Base-by-base conservation (phyloP, 495 filamentous ascomycete species). In the Pyronema omphalodes region DNA sequence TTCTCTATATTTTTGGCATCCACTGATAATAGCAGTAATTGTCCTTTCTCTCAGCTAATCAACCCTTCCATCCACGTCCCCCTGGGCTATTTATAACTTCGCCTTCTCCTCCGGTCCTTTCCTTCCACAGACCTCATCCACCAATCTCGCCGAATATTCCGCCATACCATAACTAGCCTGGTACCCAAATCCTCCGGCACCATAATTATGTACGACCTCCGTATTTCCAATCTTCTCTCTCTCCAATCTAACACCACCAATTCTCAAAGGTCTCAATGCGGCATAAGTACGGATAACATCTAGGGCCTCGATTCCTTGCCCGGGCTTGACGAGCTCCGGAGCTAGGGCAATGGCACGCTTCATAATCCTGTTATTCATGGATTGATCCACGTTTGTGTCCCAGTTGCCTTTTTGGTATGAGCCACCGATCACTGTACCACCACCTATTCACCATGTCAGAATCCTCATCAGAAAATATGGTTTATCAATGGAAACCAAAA, bases 181-280 rank as follows among this genome's bases (percentile, higher is more conserved):
- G 62, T 94, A 79, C 15, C 76, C 91, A 72, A 87, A 94, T 0
- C 91, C 91, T 0, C 84, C 88, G 71, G 94, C 89, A 8, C 93
- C 93, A 65, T 99, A 99, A 59, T 94, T 89, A 65, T 99, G 91
- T 56, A 99, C 86, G 8, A 94, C 78, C 69, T 75, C 78, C 0
- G 77, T 72, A 29, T 62, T 73, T n/a, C 74, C 81, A 23, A 74
- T 76, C 57, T 71, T 73, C 67, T 95, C 88, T 66, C 76, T 84
- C 69, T 94, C 91, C 44, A 96, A 73, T 40, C 91, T 75, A 11
- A 82, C 80, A 0, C 93, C 89, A 7, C 75, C 81, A 17, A 78
- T 70, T 48, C 91, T 73, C 52, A 81, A 67, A 19, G 91, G 91
- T 57, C 91, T 73, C 64, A 96, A 66, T 9, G 93, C 91, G 19